Conservation (phyloP, 2,329 filamentous ascomycete species). For the Colletotrichum chlorophyti region DNA sequence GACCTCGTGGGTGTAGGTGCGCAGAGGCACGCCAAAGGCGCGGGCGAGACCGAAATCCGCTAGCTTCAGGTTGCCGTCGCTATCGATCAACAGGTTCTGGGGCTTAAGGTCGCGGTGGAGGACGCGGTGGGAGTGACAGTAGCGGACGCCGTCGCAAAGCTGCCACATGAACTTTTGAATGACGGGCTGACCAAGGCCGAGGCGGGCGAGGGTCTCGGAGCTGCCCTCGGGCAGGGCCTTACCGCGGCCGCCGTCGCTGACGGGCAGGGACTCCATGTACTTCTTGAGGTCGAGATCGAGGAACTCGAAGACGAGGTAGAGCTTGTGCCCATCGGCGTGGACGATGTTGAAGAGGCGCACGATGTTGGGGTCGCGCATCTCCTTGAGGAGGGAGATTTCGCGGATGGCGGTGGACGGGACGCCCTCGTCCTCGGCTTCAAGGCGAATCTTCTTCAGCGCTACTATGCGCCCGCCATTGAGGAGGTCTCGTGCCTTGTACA, state of each 20-base stretch:
- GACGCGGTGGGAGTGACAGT: conserved; percentile 88
- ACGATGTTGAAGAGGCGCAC: conserved; percentile 90
- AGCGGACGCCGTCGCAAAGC: conserved; percentile 81
- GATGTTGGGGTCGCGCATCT: conserved; percentile 92
- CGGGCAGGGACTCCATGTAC: conserved; percentile 91
- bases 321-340: conserved; percentile 91
- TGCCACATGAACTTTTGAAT: conserved; percentile 95
- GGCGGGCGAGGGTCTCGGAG: conserved; percentile 64
- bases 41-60: conserved; percentile 90
- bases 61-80: conserved; percentile 87
- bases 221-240: conserved; percentile 84
- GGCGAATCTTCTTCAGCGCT: conserved; percentile 92
- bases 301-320: conserved; percentile 92
- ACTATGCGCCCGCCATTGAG: conserved; percentile 84
- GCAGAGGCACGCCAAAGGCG: conserved; percentile 88
- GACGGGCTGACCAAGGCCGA: conserved; percentile 80
- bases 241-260: conserved; percentile 83
- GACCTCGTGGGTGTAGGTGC: conserved; percentile 94
- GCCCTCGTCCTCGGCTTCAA: conserved; percentile 94
- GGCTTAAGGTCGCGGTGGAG: conserved; percentile 90
- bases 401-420: conserved; percentile 92
- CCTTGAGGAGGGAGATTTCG: conserved; percentile 92
- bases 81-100: conserved; percentile 87
- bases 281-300: conserved; percentile 93
- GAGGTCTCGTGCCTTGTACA: conserved; percentile 92